These are phyloP conservation scores for Stephania cephalantha DNA, from an alignment of 164 flowering plant genomes.

Conservation along the genomic window DNA sequence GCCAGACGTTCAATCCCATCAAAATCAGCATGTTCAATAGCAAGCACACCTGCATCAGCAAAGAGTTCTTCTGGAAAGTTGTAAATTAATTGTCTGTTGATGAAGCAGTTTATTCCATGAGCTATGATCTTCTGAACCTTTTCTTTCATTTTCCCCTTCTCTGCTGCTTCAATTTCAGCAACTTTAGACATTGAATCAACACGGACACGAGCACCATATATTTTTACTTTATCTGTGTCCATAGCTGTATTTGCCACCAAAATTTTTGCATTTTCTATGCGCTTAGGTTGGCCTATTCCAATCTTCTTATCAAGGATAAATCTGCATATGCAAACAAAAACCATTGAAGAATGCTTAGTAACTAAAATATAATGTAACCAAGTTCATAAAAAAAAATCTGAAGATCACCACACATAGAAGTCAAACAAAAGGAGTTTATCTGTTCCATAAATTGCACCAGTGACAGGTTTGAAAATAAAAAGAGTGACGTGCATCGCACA, in stretches of 20 bases:
- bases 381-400: background rate
- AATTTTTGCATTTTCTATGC: slow-evolving; percentile 91
- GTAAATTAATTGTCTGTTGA: slow-evolving; percentile 91
- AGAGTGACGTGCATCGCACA: background rate
- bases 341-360: background rate
- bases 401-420: background rate
- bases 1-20: slow-evolving; percentile 97
- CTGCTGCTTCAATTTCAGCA: slow-evolving; percentile 94
- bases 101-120: slow-evolving; percentile 96
- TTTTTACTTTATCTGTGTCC: slow-evolving; percentile 99
- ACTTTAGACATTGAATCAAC: slow-evolving; percentile 97
- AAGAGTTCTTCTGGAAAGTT: slow-evolving; percentile 97
- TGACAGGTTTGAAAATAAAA: background rate
- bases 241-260: slow-evolving; percentile 99
- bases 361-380: background rate
- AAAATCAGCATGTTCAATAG: slow-evolving; percentile 99
- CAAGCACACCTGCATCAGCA: slow-evolving; percentile 96
- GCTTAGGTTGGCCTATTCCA: slow-evolving; percentile 96
- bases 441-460: background rate
- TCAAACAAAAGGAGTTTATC: background rate
- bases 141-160: slow-evolving; percentile 93
- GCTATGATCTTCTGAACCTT: slow-evolving; percentile 87
- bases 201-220: slow-evolving; percentile 97
- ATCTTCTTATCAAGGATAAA: slow-evolving; percentile 98
- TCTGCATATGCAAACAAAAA: slow-evolving; percentile 30